phyloP scores from a whole-genome alignment of 352 stramenopile genomes.

The Phytopythium litorale region DNA sequence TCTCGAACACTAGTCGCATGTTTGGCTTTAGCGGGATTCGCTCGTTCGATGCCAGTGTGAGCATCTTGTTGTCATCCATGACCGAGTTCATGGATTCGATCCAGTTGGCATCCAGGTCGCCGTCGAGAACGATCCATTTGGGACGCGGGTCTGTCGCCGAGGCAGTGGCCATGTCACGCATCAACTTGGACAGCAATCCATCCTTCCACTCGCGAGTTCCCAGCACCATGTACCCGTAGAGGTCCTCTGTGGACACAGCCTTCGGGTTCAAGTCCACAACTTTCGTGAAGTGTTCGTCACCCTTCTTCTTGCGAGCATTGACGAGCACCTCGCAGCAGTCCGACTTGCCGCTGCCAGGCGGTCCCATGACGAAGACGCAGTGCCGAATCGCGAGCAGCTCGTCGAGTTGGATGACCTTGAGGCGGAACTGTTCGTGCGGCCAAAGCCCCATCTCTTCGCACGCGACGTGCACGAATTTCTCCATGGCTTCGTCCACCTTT shows the following conservation, averaged over 20 bases:
- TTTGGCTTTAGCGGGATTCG: slow-evolving; percentile 93
- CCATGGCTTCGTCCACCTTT: slow-evolving; percentile 88
- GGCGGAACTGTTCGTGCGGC: slow-evolving; percentile 90
- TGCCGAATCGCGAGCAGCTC: slow-evolving; percentile 93
- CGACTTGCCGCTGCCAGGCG: slow-evolving; percentile 91
- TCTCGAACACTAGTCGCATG: slow-evolving; percentile 96
- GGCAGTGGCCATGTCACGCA: slow-evolving; percentile 87
- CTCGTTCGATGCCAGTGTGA: slow-evolving; percentile 93
- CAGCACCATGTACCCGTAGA: slow-evolving; percentile 96
- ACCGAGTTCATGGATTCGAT: slow-evolving; percentile 90
- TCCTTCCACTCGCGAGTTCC: slow-evolving; percentile 95
- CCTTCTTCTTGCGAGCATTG: slow-evolving; percentile 70
- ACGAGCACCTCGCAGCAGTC: slow-evolving; percentile 92
- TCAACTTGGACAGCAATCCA: slow-evolving; percentile 92
- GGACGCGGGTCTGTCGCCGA: slow-evolving; percentile 54
- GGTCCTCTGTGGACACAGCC: slow-evolving; percentile 93
- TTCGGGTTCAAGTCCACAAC: slow-evolving; percentile 94
- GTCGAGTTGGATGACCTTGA: slow-evolving; percentile 95
- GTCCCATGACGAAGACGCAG: slow-evolving; percentile 95
- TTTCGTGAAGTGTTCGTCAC: slow-evolving; percentile 57
- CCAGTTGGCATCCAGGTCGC: slow-evolving; percentile 83
- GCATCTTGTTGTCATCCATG: slow-evolving; percentile 90
- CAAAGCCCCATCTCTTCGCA: slow-evolving; percentile 87
- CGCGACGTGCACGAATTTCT: slow-evolving; percentile 89
- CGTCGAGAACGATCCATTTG: slow-evolving; percentile 97